Conservation (phyloP, 192 early-diverging fungal genomes). For the Helicostylum pulchrum region DNA sequence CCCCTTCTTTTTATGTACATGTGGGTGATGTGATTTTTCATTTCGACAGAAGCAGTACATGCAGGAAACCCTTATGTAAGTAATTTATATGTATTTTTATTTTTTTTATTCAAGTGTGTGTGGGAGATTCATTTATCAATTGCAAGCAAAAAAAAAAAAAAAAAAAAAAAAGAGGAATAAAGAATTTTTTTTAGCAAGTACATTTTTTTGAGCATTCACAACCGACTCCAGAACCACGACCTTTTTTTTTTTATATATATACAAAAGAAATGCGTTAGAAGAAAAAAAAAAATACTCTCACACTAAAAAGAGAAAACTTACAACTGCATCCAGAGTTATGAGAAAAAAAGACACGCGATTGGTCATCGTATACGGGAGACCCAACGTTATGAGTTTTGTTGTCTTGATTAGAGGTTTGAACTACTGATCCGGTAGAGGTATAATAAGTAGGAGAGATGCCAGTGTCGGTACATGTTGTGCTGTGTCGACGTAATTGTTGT, state of each 20-base stretch:
- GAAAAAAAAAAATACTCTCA: background rate
- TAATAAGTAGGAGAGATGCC: too few species aligned
- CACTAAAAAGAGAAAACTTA: background rate
- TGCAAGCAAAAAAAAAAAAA: background rate
- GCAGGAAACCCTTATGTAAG: too few species aligned
- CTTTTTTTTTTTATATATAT: too few species aligned
- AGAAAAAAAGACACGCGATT: background rate
- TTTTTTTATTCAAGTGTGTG: too few species aligned
- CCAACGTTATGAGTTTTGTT: background rate
- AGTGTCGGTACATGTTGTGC: too few species aligned
- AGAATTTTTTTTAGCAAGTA: background rate
- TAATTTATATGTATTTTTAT: too few species aligned
- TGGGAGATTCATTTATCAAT: background rate
- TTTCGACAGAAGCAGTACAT: too few species aligned
- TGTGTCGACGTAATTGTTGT: too few species aligned
- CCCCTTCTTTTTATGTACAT: too few species aligned
- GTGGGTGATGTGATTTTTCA: too few species aligned
- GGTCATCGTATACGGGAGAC: constrained; percentile 3
- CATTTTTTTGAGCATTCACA: constrained; percentile 4
- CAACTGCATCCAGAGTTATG: background rate
- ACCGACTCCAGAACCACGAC: constrained; percentile 5
- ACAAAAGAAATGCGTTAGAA: background rate
- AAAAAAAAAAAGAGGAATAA: too few species aligned
- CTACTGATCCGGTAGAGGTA: too few species aligned
- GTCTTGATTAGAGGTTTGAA: background rate